Evolutionary conservation across 257 asterid species (phyloP).

Genomic region (Forsythia viridissima): DNA sequence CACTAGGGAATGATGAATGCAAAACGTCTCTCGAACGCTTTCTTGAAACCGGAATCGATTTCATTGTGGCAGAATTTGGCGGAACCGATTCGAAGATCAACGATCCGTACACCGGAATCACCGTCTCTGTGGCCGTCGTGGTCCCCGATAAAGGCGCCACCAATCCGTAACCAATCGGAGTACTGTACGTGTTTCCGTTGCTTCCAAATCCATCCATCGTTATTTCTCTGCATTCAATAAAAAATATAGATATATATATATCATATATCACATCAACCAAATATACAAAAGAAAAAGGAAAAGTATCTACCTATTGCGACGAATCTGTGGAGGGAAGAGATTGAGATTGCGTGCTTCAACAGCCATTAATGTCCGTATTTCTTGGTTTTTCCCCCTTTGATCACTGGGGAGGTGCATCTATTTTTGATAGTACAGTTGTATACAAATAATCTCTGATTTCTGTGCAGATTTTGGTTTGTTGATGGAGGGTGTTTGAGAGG

Average conservation of each 20-base stretch:
- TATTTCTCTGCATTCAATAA: slow-evolving; percentile 21
- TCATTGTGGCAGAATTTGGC: slow-evolving; percentile 13
- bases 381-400: not conserved
- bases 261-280: not conserved
- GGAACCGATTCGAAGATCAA: slow-evolving; percentile 19
- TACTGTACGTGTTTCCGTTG: slow-evolving; percentile 3
- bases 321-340: slow-evolving; percentile 31
- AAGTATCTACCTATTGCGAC: slow-evolving; percentile 12
- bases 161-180: slow-evolving; percentile 15
- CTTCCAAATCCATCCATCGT: slow-evolving; percentile 13
- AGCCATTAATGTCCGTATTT: slow-evolving; percentile 23
- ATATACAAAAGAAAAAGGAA: too few species aligned
- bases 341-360: slow-evolving; percentile 36
- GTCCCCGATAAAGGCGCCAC: slow-evolving; percentile 21
- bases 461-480: not conserved
- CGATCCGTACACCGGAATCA: slow-evolving; percentile 21
- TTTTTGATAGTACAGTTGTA: not conserved
- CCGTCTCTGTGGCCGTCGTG: slow-evolving; percentile 21
- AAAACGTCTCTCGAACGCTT: slow-evolving; percentile 31
- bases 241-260: not conserved
- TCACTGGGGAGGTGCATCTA: not conserved
- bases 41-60: slow-evolving; percentile 18
- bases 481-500: not conserved
- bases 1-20: slow-evolving; percentile 13
- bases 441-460: not conserved